Percentiles rank a stretch among this genome's conserved stretches.
phyloP scores from a whole-genome alignment of 1,284 basidiomycete species.

The Porphyrellus sp. region DNA sequence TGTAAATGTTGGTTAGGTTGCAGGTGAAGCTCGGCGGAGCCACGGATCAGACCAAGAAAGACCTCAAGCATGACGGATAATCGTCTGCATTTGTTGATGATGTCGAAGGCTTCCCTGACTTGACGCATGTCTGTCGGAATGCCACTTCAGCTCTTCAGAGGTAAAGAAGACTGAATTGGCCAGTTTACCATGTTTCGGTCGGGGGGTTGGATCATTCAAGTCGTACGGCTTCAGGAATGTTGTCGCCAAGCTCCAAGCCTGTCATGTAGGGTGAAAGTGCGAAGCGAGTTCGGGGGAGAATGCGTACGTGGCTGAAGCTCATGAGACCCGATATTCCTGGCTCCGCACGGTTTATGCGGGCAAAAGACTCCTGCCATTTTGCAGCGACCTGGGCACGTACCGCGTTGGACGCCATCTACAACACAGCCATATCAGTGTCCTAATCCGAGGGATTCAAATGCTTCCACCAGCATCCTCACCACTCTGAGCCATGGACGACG shows the following conservation, averaged over 20 bases:
- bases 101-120: conserved; percentile 52
- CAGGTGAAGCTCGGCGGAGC: not conserved
- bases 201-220: conserved; percentile 39
- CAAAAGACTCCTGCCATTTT: conserved; percentile 71
- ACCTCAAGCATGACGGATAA: conserved; percentile 62
- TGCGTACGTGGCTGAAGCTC: conserved; percentile 57
- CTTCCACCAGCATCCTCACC: not conserved
- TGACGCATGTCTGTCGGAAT: conserved; percentile 43
- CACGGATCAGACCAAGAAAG: conserved; percentile 52
- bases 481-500: conserved; percentile 14
- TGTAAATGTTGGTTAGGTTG: conserved; percentile 27
- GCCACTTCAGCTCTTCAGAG: not conserved
- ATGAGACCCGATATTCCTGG: conserved; percentile 66
- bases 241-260: conserved; percentile 65
- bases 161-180: not conserved
- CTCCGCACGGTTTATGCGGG: conserved; percentile 57
- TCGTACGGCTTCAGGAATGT: conserved; percentile 57
- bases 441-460: not conserved
- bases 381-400: conserved; percentile 59
- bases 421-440: conserved; percentile 25
- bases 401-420: conserved; percentile 50
- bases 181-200: conserved; percentile 39
- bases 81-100: conserved; percentile 53
- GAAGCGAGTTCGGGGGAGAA: not conserved
- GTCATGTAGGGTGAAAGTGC: conserved; percentile 3